phyloP scores from a whole-genome alignment of 495 filamentous ascomycete species.

The Apiosordaria backusii region DNA sequence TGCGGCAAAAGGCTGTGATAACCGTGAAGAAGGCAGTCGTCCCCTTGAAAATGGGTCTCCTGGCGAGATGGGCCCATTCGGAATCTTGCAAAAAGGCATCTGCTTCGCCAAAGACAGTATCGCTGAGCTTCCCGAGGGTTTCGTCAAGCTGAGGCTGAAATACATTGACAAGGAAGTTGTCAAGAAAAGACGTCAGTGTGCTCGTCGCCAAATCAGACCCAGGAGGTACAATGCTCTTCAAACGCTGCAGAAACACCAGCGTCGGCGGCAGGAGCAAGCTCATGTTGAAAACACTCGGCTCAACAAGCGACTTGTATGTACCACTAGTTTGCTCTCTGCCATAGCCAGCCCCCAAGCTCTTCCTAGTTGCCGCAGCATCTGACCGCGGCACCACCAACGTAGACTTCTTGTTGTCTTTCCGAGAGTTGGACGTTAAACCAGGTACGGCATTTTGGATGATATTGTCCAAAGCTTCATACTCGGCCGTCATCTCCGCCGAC shows the following conservation, averaged over 20 bases:
- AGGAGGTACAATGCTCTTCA: conserved; percentile 87
- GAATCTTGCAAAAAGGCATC: conserved; percentile 88
- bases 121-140: conserved; percentile 83
- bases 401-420: conserved; percentile 50
- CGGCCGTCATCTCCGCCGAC: conserved; percentile 67
- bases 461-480: conserved; percentile 84
- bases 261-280: conserved; percentile 90
- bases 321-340: conserved; percentile 45
- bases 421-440: conserved; percentile 79
- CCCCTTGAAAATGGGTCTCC: conserved; percentile 89
- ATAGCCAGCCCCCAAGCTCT: conserved; percentile 33
- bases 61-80: conserved; percentile 71
- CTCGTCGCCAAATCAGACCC: conserved; percentile 78
- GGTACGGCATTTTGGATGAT: conserved; percentile 90
- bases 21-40: conserved; percentile 81
- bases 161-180: conserved; percentile 97
- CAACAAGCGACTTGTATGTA: conserved; percentile 66
- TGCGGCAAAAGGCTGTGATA: conserved; percentile 84
- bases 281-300: conserved; percentile 98
- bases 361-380: conserved; percentile 33
- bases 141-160: conserved; percentile 97
- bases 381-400: conserved; percentile 33
- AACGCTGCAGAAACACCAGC: conserved; percentile 80
- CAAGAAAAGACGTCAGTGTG: conserved; percentile 90
- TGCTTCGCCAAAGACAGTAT: conserved; percentile 71